Evolutionary conservation across 2,329 filamentous ascomycete species (phyloP).

Genomic region (Nakataea oryzae): DNA sequence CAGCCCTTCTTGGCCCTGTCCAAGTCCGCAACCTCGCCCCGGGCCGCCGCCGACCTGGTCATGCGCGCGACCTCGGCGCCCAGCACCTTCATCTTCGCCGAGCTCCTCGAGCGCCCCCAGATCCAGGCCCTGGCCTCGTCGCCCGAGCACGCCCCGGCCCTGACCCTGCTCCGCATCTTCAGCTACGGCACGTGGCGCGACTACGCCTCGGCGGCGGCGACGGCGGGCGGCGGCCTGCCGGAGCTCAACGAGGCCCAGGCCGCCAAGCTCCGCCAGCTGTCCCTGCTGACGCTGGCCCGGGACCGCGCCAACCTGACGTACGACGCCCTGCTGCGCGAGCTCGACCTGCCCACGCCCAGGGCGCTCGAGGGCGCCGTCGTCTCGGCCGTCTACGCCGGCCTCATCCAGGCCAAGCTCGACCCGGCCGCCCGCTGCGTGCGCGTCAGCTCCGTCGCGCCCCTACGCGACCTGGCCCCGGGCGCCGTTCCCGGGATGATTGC

Average conservation of each 20-base stretch:
- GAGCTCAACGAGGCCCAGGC: conserved; percentile 60
- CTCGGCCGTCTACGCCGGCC: conserved; percentile 73
- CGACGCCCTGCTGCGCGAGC: conserved; percentile 49
- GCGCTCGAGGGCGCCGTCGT: conserved; percentile 82
- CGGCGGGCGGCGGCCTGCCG: conserved; percentile 60
- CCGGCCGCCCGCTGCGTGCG: conserved; percentile 64
- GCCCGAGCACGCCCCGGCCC: conserved; percentile 50
- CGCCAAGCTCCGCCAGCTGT: conserved; percentile 83
- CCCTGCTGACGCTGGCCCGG: conserved; percentile 70
- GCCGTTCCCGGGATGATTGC: conserved; percentile 58
- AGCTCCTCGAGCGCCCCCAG: conserved; percentile 74
- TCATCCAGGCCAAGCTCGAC: conserved; percentile 76
- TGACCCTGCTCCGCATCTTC: conserved; percentile 76
- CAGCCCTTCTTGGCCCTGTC: conserved; percentile 86
- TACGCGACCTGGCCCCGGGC: conserved; percentile 74
- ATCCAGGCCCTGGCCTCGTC: conserved; percentile 58
- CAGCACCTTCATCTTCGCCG: conserved; percentile 86
- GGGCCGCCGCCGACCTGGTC: conserved; percentile 77
- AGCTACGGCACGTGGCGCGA: conserved; percentile 81
- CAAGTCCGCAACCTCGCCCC: conserved; percentile 74
- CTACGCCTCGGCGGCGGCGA: conserved; percentile 42
- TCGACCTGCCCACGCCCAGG: conserved; percentile 56
- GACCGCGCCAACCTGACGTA: conserved; percentile 64
- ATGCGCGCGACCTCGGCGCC: conserved; percentile 79
- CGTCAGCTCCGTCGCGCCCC: conserved; percentile 70